Evolutionary conservation across 176 grass and related monocot species (phyloP).

Genomic region (Dendrocalamus sinicus): DNA sequence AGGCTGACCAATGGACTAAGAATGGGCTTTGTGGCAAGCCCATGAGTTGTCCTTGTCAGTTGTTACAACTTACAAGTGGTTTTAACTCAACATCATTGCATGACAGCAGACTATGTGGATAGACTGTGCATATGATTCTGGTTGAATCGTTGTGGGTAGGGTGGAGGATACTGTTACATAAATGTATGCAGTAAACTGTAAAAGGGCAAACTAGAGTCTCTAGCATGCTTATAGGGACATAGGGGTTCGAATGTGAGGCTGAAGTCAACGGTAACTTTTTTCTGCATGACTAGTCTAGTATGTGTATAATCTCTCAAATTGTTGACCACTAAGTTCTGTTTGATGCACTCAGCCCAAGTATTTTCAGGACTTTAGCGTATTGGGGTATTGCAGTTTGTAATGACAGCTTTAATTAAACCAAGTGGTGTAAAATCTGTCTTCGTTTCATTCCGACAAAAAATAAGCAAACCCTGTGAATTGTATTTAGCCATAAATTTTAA

Average conservation of each 20-base stretch:
- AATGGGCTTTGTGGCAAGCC: neutral
- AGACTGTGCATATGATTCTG: neutral
- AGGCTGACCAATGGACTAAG: neutral
- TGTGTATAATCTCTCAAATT: neutral
- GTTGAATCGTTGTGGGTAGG: neutral
- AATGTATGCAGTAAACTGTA: slow-evolving; percentile 8
- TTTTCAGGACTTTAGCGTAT: neutral
- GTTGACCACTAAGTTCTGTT: neutral
- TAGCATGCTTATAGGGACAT: slow-evolving; percentile 1
- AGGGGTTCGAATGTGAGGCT: slow-evolving; percentile 3
- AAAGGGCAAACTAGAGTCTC: slow-evolving; percentile 5
- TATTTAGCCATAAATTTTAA: slow-evolving; percentile 8
- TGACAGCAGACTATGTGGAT: neutral
- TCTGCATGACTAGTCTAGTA: slow-evolving; percentile 8
- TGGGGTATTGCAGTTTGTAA: neutral
- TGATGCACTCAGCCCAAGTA: neutral
- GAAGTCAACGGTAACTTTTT: neutral
- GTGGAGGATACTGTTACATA: neutral
- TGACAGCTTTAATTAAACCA: neutral
- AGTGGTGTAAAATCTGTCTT: neutral
- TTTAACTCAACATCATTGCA: slow-evolving; percentile 3
- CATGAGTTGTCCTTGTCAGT: neutral
- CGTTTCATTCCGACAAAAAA: slow-evolving; percentile 5
- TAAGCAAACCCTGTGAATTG: neutral
- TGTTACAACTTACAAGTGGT: slow-evolving; percentile 14